These are phyloP conservation scores for Paramyrothecium sp. DNA, from an alignment of 2,329 filamentous ascomycete genomes.

Conservation along the genomic window DNA sequence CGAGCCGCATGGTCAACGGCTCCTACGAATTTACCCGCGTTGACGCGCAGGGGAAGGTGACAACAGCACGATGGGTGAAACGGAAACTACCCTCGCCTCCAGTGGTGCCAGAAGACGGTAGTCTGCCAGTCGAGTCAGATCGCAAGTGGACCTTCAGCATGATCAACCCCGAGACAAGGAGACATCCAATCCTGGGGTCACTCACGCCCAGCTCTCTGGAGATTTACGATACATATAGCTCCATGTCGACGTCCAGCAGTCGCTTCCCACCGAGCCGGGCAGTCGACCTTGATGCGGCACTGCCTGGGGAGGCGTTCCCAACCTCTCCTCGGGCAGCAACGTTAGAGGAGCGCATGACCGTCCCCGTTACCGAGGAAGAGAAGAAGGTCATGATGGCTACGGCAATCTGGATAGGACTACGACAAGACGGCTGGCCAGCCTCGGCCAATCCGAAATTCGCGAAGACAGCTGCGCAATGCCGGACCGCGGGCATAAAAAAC, in stretches of 20 bases:
- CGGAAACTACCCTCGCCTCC: conserved; percentile 27
- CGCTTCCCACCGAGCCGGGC: conserved; percentile 44
- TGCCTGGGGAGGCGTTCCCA: conserved; percentile 14
- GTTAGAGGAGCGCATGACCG: conserved; percentile 26
- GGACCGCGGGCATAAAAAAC: conserved; percentile 12
- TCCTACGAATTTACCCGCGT: conserved; percentile 66
- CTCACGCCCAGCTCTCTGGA: conserved; percentile 64
- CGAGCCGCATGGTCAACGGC: conserved; percentile 49
- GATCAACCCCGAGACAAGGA: conserved; percentile 65
- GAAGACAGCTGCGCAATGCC: conserved; percentile 19
- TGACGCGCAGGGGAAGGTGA: conserved; percentile 55
- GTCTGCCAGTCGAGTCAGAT: conserved; percentile 24
- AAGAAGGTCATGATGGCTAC: conserved; percentile 36
- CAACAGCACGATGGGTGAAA: conserved; percentile 69
- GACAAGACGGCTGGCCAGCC: conserved; percentile 33
- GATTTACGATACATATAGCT: conserved; percentile 66
- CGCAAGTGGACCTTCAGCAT: conserved; percentile 74
- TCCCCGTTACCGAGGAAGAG: conserved; percentile 27
- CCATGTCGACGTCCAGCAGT: conserved; percentile 49
- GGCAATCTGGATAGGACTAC: conserved; percentile 34
- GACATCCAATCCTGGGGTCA: conserved; percentile 73
- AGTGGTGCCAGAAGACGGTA: conserved; percentile 18
- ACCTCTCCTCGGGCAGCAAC: conserved; percentile 13
- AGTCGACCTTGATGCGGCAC: conserved; percentile 19
- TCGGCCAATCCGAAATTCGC: conserved; percentile 26